Evolutionary conservation across 345 rosid species (phyloP).

Genomic region (Dovyalis caffra): DNA sequence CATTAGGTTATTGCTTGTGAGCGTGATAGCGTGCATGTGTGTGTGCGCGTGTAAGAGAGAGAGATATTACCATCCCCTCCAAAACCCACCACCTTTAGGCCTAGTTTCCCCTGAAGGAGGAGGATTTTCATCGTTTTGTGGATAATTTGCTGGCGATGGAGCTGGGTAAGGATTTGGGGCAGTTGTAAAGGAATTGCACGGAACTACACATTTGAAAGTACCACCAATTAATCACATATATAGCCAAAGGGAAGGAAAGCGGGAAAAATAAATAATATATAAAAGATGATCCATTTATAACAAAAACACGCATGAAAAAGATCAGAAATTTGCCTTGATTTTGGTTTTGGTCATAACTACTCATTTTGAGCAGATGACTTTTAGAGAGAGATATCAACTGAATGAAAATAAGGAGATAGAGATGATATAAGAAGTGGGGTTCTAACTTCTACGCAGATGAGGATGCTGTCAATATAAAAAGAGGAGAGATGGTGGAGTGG

Average conservation of each 20-base stretch:
- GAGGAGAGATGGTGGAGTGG: not conserved
- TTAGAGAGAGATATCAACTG: not conserved
- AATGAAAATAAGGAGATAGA: not conserved
- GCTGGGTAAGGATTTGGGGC: conserved; percentile 6
- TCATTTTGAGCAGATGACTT: not conserved
- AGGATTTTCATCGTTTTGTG: not conserved
- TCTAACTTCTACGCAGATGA: too few species aligned
- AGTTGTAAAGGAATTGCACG: too few species aligned
- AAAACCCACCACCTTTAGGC: conserved; percentile 23
- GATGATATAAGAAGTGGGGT: not conserved
- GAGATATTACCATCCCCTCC: conserved; percentile 22
- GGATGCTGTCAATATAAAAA: not conserved
- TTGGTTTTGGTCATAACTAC: not conserved
- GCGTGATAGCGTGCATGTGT: not conserved
- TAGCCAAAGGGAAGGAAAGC: too few species aligned
- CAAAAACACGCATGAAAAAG: too few species aligned
- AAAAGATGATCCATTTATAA: too few species aligned
- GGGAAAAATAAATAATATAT: too few species aligned
- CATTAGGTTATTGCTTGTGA: not conserved
- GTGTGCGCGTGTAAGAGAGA: not conserved
- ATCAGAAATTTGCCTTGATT: not conserved
- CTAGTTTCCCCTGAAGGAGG: conserved; percentile 5
- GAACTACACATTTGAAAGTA: too few species aligned
- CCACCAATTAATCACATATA: too few species aligned
- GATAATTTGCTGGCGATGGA: not conserved